Evolutionary conservation across 1,284 basidiomycete genomes (phyloP).

Genomic region (Volvariella surrecta): DNA sequence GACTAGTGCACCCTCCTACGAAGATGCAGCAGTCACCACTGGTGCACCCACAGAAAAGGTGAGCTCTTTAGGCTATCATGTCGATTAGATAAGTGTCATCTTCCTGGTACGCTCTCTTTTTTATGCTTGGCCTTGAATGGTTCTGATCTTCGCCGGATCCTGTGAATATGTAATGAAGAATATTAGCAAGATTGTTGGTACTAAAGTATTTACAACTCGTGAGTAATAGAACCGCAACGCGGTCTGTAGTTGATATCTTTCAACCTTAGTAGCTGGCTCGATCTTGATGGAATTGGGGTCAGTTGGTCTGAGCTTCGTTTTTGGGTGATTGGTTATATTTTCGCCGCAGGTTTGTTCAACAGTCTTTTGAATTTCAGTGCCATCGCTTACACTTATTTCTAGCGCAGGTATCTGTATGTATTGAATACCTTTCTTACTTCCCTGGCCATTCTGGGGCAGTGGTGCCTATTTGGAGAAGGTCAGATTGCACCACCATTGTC

Average conservation of each 20-base stretch:
- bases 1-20: conserved; percentile 60
- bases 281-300: conserved; percentile 33
- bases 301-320: conserved; percentile 30
- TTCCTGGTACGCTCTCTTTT: conserved; percentile 20
- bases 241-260: neutral
- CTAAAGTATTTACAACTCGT: conserved; percentile 32
- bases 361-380: neutral
- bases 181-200: conserved; percentile 32
- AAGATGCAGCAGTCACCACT: conserved; percentile 18
- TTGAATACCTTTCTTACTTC: conserved; percentile 29
- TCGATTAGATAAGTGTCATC: conserved; percentile 29
- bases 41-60: conserved; percentile 27
- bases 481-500: too few species aligned
- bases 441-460: conserved; percentile 38
- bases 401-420: conserved; percentile 25
- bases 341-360: conserved; percentile 22
- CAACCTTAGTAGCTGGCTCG: conserved; percentile 20
- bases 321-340: conserved; percentile 32
- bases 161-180: too few species aligned
- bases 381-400: conserved; percentile 2
- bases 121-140: neutral
- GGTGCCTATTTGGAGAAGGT: conserved; percentile 39
- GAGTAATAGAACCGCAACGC: conserved; percentile 5
- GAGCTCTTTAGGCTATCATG: conserved; percentile 33
- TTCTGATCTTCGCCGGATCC: too few species aligned